Percentiles rank a stretch among this genome's conserved stretches.
Conservation (phyloP, 208 protist genomes). For the Endotrypanum monterogeii region DNA sequence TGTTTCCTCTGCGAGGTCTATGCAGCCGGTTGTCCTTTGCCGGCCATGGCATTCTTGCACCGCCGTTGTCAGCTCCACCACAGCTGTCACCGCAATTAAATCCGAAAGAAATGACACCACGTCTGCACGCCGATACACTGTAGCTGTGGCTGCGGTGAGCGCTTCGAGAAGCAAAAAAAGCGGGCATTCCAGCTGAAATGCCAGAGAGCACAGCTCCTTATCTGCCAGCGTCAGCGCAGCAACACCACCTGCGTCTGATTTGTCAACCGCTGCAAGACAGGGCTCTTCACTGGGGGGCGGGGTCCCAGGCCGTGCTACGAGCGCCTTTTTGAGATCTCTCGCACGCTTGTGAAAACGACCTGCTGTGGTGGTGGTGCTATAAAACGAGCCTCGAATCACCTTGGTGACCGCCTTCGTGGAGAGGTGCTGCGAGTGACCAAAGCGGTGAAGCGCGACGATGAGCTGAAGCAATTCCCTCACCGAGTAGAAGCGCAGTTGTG, state of each 20-base stretch:
- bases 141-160: constrained; percentile 36
- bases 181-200: constrained; percentile 19
- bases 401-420: constrained; percentile 37
- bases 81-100: constrained; percentile 32
- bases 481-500: constrained; percentile 40
- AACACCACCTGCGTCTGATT: neutral
- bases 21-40: no score
- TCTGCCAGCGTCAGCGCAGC: constrained; percentile 4
- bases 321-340: constrained; percentile 13
- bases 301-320: neutral
- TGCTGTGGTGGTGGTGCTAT: constrained; percentile 3
- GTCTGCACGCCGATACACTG: constrained; percentile 44
- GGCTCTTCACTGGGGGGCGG: neutral
- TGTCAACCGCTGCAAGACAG: neutral
- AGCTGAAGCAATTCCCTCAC: constrained; percentile 48
- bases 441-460: constrained; percentile 66
- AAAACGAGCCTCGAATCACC: constrained; percentile 23
- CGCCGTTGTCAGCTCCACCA: constrained; percentile 19
- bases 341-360: constrained; percentile 16
- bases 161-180: constrained; percentile 42
- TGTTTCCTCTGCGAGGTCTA: neutral
- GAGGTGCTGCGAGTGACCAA: constrained; percentile 62
- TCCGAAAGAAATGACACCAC: constrained; percentile 38
- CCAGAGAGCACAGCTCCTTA: constrained; percentile 11
- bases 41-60: neutral